Base-by-base conservation (phyloP, 768 basidiomycete genomes). In the Mycena haematopus region DNA sequence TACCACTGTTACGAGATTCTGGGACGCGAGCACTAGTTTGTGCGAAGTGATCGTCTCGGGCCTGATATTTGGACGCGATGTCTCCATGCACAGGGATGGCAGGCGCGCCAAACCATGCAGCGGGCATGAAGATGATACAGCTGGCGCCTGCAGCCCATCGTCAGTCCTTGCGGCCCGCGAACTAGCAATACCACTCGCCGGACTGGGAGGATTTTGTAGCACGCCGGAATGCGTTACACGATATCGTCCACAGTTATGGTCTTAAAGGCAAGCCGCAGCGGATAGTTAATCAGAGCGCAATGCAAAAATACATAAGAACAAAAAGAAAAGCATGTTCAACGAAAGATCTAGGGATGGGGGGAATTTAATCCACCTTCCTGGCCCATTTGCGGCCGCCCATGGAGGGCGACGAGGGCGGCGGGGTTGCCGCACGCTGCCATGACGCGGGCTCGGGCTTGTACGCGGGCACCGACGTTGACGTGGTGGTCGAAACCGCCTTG, bases 341-440 rank as follows among this genome's bases (percentile, higher is more conserved):
- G 40, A 51, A 47, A 25, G 60, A 19, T 62, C 61, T 56, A 52
- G 19, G 24, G 21, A 17, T 38, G 7, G n/a, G 17, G 27, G 47
- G 10, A 27, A 11, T 22, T 62, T 15, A 69, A 58, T 69, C 68
- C 21, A 69, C 63, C 65, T 69, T 69, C 35, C 68, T 47, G 8
- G 68, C 62, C 68, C 68, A 69, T 40, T 69, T 69, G 60, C 68
- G 62, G 33, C 62, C 63, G 13, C 60, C 60, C 9, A 50, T 29
- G 3, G 56, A 22, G 11, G 56, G 56, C 29, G 62, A 58, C 19
- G 25, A 31, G 5, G 68, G 65, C 22, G 56, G 62, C 3, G 66
- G 66, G 14, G 59, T 60, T 24, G 63, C 63, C 5, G 68, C 24
- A 31, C 63, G 65, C 38, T 63, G 62, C 59, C 52, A 62, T 52